These are phyloP conservation scores for Suhomyces yuchorum DNA, from an alignment of 1,139 yeast genomes.

Conservation along the genomic window DNA sequence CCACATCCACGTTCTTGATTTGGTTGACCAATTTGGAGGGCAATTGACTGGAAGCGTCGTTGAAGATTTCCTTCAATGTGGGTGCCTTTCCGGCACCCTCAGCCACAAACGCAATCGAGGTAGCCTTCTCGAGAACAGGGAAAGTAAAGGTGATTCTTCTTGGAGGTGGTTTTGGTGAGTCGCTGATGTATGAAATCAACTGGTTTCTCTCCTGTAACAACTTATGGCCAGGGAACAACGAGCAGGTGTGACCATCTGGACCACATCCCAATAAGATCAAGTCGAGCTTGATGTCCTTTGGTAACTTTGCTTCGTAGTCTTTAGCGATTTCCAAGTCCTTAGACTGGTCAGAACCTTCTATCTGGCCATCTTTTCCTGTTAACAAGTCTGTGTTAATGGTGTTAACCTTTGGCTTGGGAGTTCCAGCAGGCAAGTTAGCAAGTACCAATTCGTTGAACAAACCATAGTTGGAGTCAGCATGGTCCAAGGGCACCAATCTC, in stretches of 20 bases:
- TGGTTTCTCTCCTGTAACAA: slow-evolving; percentile 43
- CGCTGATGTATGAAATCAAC: slow-evolving; percentile 47
- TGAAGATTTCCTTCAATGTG: slow-evolving; percentile 69
- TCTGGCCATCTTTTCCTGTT: slow-evolving; percentile 49
- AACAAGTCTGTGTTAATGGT: slow-evolving; percentile 53
- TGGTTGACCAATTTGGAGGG: slow-evolving; percentile 78
- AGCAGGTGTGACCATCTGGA: slow-evolving; percentile 82
- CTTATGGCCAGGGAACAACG: slow-evolving; percentile 65
- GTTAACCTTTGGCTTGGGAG: slow-evolving; percentile 45
- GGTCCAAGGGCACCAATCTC: slow-evolving; percentile 85
- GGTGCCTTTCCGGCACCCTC: slow-evolving; percentile 87
- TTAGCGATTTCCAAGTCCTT: slow-evolving; percentile 53
- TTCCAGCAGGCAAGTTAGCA: slow-evolving; percentile 37
- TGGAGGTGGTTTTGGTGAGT: slow-evolving; percentile 81
- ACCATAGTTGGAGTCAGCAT: slow-evolving; percentile 71
- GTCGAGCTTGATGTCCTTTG: slow-evolving; percentile 47
- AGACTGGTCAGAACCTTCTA: slow-evolving; percentile 35
- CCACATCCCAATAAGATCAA: slow-evolving; percentile 72
- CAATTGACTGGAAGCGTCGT: slow-evolving; percentile 48
- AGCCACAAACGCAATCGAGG: slow-evolving; percentile 76
- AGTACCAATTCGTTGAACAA: slow-evolving; percentile 61
- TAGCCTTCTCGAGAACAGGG: slow-evolving; percentile 59
- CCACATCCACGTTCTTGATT: slow-evolving; percentile 48
- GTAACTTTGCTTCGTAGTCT: slow-evolving; percentile 50
- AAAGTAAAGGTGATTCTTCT: slow-evolving; percentile 72